These are phyloP conservation scores for Sanghuangporus baumii DNA, from an alignment of 1,284 basidiomycete species.

Conservation along the genomic window DNA sequence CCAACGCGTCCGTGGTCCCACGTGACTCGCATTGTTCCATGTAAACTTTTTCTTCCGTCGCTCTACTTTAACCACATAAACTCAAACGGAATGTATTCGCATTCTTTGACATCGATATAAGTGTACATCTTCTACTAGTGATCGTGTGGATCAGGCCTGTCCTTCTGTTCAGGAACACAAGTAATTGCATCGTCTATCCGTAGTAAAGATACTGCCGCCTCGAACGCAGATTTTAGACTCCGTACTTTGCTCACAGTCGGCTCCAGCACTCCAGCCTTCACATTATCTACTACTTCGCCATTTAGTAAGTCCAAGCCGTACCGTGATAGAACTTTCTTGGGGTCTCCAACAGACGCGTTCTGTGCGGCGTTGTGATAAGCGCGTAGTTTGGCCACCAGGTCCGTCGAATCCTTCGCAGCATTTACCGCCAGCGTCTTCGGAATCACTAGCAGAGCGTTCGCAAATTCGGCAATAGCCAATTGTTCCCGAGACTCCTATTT, in stretches of 20 bases:
- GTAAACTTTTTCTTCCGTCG: not conserved
- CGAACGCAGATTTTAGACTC: constrained; percentile 93
- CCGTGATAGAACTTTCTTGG: constrained; percentile 91
- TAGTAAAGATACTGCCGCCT: constrained; percentile 92
- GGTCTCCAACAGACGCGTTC: constrained; percentile 83
- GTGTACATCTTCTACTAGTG: constrained; percentile 30
- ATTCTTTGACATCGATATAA: not conserved
- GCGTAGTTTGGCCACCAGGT: constrained; percentile 94
- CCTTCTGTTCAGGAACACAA: constrained; percentile 77
- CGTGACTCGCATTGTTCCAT: not conserved
- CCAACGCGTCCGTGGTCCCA: not conserved
- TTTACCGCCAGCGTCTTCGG: constrained; percentile 98
- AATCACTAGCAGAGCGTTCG: constrained; percentile 87
- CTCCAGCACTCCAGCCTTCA: constrained; percentile 90
- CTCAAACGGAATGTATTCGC: not conserved
- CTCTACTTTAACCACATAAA: not conserved
- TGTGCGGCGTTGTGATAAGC: constrained; percentile 98
- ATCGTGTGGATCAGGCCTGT: constrained; percentile 59
- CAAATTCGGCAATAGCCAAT: constrained; percentile 98
- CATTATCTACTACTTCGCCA: constrained; percentile 94
- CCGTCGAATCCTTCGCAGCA: constrained; percentile 97
- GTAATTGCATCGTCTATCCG: constrained; percentile 95
- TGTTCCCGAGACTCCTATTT: constrained; percentile 93
- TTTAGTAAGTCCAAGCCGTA: constrained; percentile 95
- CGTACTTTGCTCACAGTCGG: constrained; percentile 97